phyloP scores from a whole-genome alignment of 768 basidiomycete species.

The Lactifluus volemus region DNA sequence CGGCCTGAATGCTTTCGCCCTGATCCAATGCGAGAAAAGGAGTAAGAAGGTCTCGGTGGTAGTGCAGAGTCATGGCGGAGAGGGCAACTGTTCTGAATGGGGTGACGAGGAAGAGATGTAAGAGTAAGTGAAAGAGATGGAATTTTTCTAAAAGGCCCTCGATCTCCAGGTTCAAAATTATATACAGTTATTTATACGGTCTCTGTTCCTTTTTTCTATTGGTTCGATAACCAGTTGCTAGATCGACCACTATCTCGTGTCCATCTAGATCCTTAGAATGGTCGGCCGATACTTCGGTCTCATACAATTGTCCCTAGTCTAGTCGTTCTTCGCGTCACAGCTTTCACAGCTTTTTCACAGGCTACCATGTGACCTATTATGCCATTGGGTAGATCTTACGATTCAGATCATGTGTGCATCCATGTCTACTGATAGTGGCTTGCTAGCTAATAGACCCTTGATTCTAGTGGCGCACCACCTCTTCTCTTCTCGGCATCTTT shows the following conservation, averaged over 20 bases:
- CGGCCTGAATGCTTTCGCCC: constrained; percentile 90
- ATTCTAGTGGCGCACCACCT: not conserved
- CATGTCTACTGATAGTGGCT: too few relatives aligned
- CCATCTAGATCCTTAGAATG: not conserved
- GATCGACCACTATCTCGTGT: not conserved
- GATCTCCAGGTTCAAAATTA: not conserved
- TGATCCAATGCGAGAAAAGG: constrained; percentile 86
- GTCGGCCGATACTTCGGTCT: not conserved
- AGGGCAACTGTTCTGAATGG: not conserved
- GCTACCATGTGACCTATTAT: not conserved
- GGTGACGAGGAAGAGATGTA: not conserved
- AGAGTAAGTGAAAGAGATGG: not conserved
- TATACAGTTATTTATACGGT: not conserved
- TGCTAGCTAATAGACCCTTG: not conserved
- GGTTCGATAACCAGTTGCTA: not conserved
- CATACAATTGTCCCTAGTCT: not conserved
- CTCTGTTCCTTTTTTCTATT: not conserved
- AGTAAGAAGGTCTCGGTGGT: constrained; percentile 79
- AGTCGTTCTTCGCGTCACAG: not conserved
- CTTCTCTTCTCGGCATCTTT: not conserved
- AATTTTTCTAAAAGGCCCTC: not conserved
- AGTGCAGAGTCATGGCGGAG: constrained; percentile 25
- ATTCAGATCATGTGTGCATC: not conserved
- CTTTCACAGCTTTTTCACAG: too few relatives aligned
- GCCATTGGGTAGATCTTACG: not conserved